Conservation (phyloP, 2,329 filamentous ascomycete species). For the Dactylonectria estremocensis region DNA sequence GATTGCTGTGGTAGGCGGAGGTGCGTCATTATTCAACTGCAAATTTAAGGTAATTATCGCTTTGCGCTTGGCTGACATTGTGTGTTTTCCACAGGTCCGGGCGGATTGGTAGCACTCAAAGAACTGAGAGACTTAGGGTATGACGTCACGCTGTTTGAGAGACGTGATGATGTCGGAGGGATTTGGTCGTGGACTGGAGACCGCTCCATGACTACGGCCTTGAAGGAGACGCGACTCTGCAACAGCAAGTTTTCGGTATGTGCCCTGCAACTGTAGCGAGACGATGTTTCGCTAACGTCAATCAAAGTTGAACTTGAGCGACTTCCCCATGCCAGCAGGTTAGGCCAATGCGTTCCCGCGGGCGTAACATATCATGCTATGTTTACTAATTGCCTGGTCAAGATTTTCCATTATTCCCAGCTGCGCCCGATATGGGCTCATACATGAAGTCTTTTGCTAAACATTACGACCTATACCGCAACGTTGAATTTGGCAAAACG, state of each 20-base stretch:
- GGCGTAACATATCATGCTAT: not conserved
- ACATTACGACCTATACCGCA: not conserved
- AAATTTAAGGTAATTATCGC: not conserved
- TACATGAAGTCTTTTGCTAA: not conserved
- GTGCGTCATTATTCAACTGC: not conserved
- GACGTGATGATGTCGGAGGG: conserved; percentile 12
- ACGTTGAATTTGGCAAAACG: not conserved
- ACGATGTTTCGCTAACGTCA: not conserved
- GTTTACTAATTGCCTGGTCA: not conserved
- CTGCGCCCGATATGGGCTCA: not conserved
- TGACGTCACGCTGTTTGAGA: conserved; percentile 10
- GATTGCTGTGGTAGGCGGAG: not conserved
- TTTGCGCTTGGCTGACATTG: not conserved
- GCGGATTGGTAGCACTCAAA: conserved; percentile 2
- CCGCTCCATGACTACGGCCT: conserved; percentile 4
- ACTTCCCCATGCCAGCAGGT: not conserved
- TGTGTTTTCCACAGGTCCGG: not conserved
- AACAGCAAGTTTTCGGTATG: conserved; percentile 4
- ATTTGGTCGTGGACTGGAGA: conserved; percentile 15
- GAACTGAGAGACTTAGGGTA: conserved; percentile 6
- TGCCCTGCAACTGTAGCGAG: not conserved
- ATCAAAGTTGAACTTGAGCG: not conserved
- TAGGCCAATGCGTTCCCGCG: not conserved
- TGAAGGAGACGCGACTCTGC: conserved; percentile 13
- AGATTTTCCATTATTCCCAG: conserved; percentile 1